Conservation (phyloP, 2,329 filamentous ascomycete species). For the Xylaria sp. region DNA sequence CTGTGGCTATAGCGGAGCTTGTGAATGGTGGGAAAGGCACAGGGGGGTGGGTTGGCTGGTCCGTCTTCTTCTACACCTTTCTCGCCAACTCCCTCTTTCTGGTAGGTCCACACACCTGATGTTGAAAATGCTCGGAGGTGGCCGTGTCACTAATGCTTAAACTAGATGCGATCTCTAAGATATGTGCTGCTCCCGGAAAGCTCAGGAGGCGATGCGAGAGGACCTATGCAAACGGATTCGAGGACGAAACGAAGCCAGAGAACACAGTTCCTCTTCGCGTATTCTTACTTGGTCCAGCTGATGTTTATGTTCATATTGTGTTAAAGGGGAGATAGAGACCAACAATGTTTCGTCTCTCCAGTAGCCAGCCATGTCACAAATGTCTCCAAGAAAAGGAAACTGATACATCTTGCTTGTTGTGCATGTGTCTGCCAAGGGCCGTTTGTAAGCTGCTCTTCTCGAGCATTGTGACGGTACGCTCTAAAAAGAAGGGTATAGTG, state of each 20-base stretch:
- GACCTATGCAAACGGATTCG: conserved; percentile 76
- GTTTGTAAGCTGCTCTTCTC: background rate
- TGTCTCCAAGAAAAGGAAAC: conserved; percentile 8
- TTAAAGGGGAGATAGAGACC: conserved; percentile 50
- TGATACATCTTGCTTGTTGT: background rate
- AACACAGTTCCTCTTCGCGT: conserved; percentile 92
- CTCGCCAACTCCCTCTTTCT: conserved; percentile 94
- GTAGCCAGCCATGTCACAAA: conserved; percentile 11
- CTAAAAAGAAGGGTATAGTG: background rate
- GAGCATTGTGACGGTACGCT: background rate
- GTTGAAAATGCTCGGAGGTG: background rate
- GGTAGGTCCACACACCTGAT: conserved; percentile 63
- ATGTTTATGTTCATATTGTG: conserved; percentile 86
- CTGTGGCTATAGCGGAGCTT: conserved; percentile 81
- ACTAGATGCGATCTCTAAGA: conserved; percentile 88
- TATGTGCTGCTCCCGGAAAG: conserved; percentile 94
- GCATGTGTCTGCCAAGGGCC: background rate
- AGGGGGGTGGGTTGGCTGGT: conserved; percentile 88
- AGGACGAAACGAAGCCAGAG: conserved; percentile 86
- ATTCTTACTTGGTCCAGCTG: conserved; percentile 94
- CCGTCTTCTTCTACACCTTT: conserved; percentile 90
- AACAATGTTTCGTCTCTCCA: conserved; percentile 1
- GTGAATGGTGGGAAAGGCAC: conserved; percentile 82
- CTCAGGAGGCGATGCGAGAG: conserved; percentile 69
- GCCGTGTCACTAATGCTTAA: conserved; percentile 21